Percentiles rank a stretch among this genome's conserved stretches.
These are phyloP conservation scores for Chaetomium tenue DNA, from an alignment of 495 filamentous ascomycete genomes.

Conservation along the genomic window DNA sequence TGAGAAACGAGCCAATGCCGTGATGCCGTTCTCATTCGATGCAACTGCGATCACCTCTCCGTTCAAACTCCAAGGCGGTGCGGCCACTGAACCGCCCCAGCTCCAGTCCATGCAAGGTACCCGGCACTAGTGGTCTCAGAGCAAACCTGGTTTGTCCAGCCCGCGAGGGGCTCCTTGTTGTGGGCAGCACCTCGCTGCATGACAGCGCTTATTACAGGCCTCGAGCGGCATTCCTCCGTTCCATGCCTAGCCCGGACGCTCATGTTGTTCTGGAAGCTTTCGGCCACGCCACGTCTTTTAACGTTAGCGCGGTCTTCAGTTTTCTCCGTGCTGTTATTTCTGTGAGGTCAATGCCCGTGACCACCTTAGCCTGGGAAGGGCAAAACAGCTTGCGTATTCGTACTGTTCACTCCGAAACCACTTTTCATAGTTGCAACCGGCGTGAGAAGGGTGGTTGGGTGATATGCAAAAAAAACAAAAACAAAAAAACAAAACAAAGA, in stretches of 20 bases:
- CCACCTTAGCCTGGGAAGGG: not conserved
- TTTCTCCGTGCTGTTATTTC: constrained; percentile 6
- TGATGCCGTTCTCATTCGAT: constrained; percentile 19
- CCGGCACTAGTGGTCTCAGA: constrained; percentile 27
- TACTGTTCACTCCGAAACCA: not conserved
- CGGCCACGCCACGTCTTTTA: not conserved
- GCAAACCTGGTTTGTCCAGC: constrained; percentile 24
- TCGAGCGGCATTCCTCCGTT: constrained; percentile 15
- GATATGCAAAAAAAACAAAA: too few species aligned
- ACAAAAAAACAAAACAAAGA: too few species aligned
- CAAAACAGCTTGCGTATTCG: not conserved
- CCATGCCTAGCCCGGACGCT: constrained; percentile 15
- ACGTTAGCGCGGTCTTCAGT: constrained; percentile 8
- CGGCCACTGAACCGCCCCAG: constrained; percentile 9
- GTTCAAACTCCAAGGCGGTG: constrained; percentile 17
- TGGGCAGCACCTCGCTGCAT: constrained; percentile 12
- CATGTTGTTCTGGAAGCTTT: constrained; percentile 32
- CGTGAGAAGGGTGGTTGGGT: too few species aligned
- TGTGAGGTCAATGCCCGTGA: not conserved
- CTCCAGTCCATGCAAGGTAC: constrained; percentile 35
- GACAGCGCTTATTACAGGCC: constrained; percentile 12
- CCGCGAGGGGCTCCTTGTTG: constrained; percentile 1
- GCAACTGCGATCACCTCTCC: constrained; percentile 24
- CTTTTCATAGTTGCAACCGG: not conserved
- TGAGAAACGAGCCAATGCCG: constrained; percentile 26